Conservation (phyloP, 2,329 filamentous ascomycete species). For the Cercospora sesami region DNA sequence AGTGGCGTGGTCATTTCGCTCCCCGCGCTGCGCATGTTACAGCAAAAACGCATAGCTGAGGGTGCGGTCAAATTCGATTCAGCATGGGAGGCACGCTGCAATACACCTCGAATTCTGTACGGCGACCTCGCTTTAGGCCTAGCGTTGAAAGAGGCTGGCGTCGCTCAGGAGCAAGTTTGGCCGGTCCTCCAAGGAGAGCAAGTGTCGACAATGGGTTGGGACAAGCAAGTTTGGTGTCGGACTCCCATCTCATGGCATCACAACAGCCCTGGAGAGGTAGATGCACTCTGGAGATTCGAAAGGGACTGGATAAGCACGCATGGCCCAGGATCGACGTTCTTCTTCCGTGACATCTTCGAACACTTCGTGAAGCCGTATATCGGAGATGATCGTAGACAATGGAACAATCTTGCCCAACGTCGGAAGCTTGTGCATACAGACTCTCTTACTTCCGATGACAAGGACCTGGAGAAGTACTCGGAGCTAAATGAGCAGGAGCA, state of each 20-base stretch:
- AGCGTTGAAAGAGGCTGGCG: background rate
- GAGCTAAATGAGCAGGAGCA: background rate
- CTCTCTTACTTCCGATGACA: background rate
- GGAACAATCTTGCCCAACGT: background rate
- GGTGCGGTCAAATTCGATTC: background rate
- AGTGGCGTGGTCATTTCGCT: background rate
- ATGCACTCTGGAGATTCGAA: background rate
- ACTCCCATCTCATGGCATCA: background rate
- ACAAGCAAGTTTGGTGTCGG: background rate
- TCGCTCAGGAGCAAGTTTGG: background rate
- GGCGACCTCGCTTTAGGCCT: background rate
- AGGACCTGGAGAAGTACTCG: background rate
- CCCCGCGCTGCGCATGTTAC: background rate
- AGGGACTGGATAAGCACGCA: background rate
- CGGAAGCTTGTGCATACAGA: background rate
- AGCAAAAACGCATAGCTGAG: background rate
- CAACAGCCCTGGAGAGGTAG: background rate
- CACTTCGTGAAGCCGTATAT: background rate
- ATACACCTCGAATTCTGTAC: background rate
- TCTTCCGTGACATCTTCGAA: background rate
- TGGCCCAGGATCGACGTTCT: background rate
- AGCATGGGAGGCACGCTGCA: background rate
- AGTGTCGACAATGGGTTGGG: background rate
- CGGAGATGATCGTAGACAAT: background rate
- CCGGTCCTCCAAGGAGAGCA: background rate